phyloP scores from a whole-genome alignment of 164 flowering plant genomes.

The Malania oleifera region DNA sequence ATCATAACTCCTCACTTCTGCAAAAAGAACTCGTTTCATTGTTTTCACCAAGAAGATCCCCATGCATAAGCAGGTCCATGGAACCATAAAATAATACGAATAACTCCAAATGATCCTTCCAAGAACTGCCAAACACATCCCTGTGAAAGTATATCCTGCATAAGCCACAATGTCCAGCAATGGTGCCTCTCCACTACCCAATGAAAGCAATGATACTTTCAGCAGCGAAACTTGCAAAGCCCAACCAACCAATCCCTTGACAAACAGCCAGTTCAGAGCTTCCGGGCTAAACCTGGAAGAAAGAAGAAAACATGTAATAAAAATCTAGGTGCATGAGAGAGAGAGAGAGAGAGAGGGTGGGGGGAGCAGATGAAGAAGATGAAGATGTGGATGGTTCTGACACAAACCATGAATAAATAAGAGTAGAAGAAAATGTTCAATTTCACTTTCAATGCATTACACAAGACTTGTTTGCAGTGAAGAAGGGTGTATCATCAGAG shows the following conservation, averaged over 20 bases:
- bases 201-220: slow-evolving; percentile 32
- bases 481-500: too few relatives aligned
- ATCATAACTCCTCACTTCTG: slow-evolving; percentile 40
- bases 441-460: too few relatives aligned
- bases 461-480: too few relatives aligned
- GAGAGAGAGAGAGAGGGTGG: background rate
- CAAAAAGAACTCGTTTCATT: slow-evolving; percentile 41
- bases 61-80: slow-evolving; percentile 39
- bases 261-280: slow-evolving; percentile 39
- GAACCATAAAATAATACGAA: slow-evolving; percentile 37
- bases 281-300: slow-evolving; percentile 38
- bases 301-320: background rate
- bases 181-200: slow-evolving; percentile 51
- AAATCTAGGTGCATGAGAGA: background rate
- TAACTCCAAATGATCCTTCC: slow-evolving; percentile 28
- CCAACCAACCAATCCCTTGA: slow-evolving; percentile 51
- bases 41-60: slow-evolving; percentile 49
- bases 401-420: too few relatives aligned
- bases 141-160: slow-evolving; percentile 41
- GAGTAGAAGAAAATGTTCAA: too few relatives aligned
- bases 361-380: background rate
- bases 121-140: slow-evolving; percentile 33
- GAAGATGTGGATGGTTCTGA: too few relatives aligned
- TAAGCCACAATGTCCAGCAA: slow-evolving; percentile 44
- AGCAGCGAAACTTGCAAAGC: slow-evolving; percentile 34